Evolutionary conservation across 805 yeast species (phyloP), one percentile per base, ranked within the genome.

Genomic region (Barnettozyma wickerhamii): DNA sequence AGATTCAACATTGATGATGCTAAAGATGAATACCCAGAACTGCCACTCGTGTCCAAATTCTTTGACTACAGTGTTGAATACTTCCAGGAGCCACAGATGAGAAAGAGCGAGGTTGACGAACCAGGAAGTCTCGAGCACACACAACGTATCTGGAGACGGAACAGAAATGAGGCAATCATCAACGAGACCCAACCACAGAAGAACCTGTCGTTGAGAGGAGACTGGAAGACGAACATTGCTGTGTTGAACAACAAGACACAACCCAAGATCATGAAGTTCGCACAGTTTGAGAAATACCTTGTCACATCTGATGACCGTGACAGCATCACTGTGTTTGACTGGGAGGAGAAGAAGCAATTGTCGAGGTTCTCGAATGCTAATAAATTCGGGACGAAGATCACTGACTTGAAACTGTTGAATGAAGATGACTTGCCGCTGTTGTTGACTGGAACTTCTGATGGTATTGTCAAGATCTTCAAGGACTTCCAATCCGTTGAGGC

Each of bases 81-180:
- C 56, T 93, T 91, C 66, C 95, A 90, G 55, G 98, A 90, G 56
- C 97, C 99, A 0, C 98, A 91, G 57, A 82, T 90, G 82, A 79
- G 86, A 10, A 81, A 78, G 43, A 74, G 77, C 40, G 97, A 91
- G 51, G 64, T 79, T 14, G 97, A 91, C 52, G 96, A 89, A 59
- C 93, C 95, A 0, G 98, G 98, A 0, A 86, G 96, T 42, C 77
- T 81, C 43, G 90, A 86, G 48, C 87, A 86, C 52, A 79, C 85
- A 27, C 81, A 78, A 49, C 70, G 95, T 43, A 63, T 86, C 19
- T 93, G 98, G 98, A 73, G 96, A 51, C 73, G 95, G 48, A 84
- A 84, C 54, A 71, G 98, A 51, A 93, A 93, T 57, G 98, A 93
- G 58, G 61, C 74, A 3, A 85, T 89, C 26, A 85, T 93, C 43